These are phyloP conservation scores for Ochromonas danica DNA, from an alignment of 108 stramenopile species.

Conservation along the genomic window DNA sequence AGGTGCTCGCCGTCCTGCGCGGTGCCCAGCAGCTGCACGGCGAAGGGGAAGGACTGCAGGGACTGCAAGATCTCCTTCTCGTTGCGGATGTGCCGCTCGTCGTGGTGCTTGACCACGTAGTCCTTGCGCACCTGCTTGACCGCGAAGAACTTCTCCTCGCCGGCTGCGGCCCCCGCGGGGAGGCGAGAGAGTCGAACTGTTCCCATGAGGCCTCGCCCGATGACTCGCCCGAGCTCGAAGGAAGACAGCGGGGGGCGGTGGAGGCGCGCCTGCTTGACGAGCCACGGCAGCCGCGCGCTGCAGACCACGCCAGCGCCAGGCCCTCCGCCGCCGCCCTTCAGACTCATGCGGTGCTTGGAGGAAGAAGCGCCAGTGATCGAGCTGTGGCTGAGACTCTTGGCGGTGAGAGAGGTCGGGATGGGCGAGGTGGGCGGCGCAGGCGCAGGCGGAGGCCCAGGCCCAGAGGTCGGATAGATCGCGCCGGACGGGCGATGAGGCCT, in stretches of 20 bases:
- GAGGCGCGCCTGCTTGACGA: background rate
- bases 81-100: conserved; percentile 42
- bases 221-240: background rate
- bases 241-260: background rate
- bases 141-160: conserved; percentile 28
- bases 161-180: background rate
- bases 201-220: conserved; percentile 44
- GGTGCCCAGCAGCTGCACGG: background rate
- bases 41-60: conserved; percentile 2
- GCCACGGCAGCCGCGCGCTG: conserved; percentile 29
- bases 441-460: no score
- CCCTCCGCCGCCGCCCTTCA: no score
- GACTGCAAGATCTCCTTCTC: conserved; percentile 30
- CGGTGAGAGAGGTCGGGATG: no score
- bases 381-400: no score
- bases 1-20: background rate
- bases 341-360: no score
- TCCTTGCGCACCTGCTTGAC: conserved; percentile 40
- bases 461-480: no score
- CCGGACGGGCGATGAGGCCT: no score
- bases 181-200: conserved; percentile 25
- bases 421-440: no score
- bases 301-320: no score
- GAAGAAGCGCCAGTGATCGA: no score
- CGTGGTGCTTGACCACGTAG: conserved; percentile 38